Conservation (phyloP, 805 yeast species). For the Suhomyces kilbournensis region DNA sequence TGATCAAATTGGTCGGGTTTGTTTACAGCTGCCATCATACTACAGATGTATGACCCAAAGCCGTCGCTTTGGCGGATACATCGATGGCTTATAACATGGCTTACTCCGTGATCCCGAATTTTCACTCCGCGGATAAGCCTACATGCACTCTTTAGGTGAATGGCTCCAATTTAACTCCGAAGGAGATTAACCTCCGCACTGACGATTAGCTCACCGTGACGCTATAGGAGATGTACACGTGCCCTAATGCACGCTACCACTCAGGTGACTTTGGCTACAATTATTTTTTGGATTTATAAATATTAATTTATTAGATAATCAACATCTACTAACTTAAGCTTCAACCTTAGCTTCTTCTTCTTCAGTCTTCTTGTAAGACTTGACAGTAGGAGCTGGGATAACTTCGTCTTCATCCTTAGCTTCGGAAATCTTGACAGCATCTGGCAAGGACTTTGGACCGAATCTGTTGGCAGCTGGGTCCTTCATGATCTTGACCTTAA, state of each 20-base stretch:
- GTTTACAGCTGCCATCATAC: background rate
- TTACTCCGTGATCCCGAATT: background rate
- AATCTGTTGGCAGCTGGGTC: conserved; percentile 85
- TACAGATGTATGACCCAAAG: background rate
- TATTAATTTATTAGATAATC: conserved; percentile 3
- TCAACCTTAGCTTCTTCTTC: conserved; percentile 30
- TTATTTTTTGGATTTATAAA: background rate
- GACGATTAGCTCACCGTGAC: background rate
- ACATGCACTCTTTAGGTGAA: background rate
- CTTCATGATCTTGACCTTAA: conserved; percentile 99
- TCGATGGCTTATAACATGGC: background rate
- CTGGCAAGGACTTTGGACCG: conserved; percentile 94
- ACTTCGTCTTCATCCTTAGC: conserved; percentile 89
- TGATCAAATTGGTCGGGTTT: background rate
- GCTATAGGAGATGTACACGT: background rate
- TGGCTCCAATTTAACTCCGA: background rate
- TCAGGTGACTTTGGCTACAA: background rate
- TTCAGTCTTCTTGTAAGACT: conserved; percentile 51
- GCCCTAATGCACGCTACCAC: background rate
- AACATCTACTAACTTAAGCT: conserved; percentile 4
- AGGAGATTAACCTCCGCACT: background rate
- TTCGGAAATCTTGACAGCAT: conserved; percentile 86
- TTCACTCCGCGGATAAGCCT: background rate
- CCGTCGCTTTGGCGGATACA: background rate
- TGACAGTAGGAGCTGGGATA: conserved; percentile 77